Percentiles rank a stretch among this genome's conserved stretches.
Conservation (phyloP, 192 early-diverging fungal genomes). For the Podila clonocystis region DNA sequence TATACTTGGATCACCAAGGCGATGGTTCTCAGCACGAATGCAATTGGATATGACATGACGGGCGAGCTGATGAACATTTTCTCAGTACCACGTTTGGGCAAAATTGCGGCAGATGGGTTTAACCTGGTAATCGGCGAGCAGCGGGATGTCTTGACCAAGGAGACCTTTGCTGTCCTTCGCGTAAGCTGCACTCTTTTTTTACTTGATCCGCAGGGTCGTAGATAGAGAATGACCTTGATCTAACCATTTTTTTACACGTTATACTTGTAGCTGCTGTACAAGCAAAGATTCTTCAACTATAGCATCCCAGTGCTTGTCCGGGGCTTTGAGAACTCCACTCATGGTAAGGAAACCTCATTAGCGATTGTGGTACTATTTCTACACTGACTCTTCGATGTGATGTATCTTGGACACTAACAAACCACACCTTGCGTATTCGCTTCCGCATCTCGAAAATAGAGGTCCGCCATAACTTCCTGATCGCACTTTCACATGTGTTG, state of each 20-base stretch:
- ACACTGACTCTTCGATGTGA: too few relatives aligned
- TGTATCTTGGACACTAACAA: too few relatives aligned
- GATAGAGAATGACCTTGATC: neutral
- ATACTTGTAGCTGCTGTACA: constrained; percentile 74
- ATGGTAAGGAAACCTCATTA: constrained; percentile 24
- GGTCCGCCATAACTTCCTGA: constrained; percentile 78
- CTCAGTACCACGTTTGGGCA: constrained; percentile 49
- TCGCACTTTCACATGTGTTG: constrained; percentile 86
- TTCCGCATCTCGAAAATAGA: constrained; percentile 29
- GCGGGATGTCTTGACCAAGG: constrained; percentile 73
- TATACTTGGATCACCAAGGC: constrained; percentile 72
- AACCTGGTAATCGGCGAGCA: constrained; percentile 81
- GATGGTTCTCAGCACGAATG: constrained; percentile 63
- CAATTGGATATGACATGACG: constrained; percentile 62
- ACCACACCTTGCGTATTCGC: neutral
- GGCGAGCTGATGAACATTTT: constrained; percentile 65
- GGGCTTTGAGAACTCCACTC: constrained; percentile 57
- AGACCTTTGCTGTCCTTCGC: constrained; percentile 70
- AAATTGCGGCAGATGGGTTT: constrained; percentile 73
- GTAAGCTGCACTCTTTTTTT: constrained; percentile 47
- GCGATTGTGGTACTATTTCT: too few relatives aligned
- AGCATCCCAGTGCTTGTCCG: constrained; percentile 75
- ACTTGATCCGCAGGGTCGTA: neutral
- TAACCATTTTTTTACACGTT: constrained; percentile 15
- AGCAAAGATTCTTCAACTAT: constrained; percentile 87